Evolutionary conservation across 2,329 filamentous ascomycete species (phyloP), one percentile per base, ranked within the genome.

Genomic region (Sphaceloma murrayae): DNA sequence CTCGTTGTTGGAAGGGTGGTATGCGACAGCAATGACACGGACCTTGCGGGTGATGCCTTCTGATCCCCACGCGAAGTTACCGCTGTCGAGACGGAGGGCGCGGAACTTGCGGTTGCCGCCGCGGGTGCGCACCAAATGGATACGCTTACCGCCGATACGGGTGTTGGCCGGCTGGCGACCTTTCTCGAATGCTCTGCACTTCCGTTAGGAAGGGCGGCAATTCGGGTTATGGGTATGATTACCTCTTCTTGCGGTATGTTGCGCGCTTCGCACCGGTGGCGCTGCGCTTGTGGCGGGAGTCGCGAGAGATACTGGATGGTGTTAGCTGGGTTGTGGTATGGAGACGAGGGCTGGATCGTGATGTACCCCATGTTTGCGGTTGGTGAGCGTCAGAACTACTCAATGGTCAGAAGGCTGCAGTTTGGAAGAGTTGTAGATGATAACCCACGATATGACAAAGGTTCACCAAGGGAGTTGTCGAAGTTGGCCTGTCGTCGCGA

Each of bases 1-100:
- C 77, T 98, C 91, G 86, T 98, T 98, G 88, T 98, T 98, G 69
- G 89, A 95, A 53, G 91, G 93, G 75, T 98, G 93, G 85, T 87
- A 98, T 68, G 82, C 83, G 73, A 98, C 93, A 64, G 77, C 87
- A 69, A 98, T 95, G 69, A 98, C 85, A 77, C 93, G 91, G 72
- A 85, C 87, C 82, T 98, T 98, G 81, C 91, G 89, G 73, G 89
- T 85, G 72, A 87, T 77, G 65, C 89, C 88, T 79, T 98, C 91
- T 57, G 87, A 95, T 64, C 85, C 89, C 91, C 91, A 98, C 63
- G 88, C 88, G 74, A 96, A 98, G 82, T 98, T 98, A 68, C 91
- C 91, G 56, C 86, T 82, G 69, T 98, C 91, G 74, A 98, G 85
- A 73, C 91, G 91, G 59, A 98, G 88, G 60, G 83, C 91, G 73